A percentile compares a stretch with the other conserved stretches of the same genome.
Conservation (phyloP, 441 rosid genomes). For the Erysimum cheiri region DNA sequence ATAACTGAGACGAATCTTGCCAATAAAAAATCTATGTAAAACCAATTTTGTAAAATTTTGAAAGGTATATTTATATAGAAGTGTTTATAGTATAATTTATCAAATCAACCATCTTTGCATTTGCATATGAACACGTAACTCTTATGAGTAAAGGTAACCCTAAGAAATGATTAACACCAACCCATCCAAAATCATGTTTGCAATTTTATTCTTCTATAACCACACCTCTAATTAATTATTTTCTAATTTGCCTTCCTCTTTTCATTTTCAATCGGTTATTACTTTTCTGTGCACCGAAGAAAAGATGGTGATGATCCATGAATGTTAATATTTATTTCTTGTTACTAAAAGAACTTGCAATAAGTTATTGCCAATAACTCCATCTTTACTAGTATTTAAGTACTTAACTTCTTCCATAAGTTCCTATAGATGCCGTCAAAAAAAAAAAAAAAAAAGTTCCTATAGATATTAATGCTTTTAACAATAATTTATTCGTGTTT, state of each 20-base stretch:
- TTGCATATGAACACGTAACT: conserved; percentile 28
- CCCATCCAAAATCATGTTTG: conserved; percentile 32
- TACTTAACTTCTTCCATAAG: background rate
- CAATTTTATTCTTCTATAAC: conserved; percentile 18
- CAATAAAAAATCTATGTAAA: too few relatives aligned
- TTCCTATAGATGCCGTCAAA: background rate
- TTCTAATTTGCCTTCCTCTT: conserved; percentile 26
- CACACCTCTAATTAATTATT: conserved; percentile 21
- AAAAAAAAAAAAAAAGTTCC: too few relatives aligned
- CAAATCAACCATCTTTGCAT: conserved; percentile 30
- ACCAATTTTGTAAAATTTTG: too few relatives aligned
- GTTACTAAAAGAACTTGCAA: conserved; percentile 6
- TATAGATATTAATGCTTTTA: background rate
- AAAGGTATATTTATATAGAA: background rate
- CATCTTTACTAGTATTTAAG: conserved; percentile 6
- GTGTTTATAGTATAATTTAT: background rate
- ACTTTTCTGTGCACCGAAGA: conserved; percentile 22
- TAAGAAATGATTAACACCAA: background rate
- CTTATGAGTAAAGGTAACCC: conserved; percentile 37
- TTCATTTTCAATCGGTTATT: conserved; percentile 24
- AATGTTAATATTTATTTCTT: conserved; percentile 2
- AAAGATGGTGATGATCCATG: conserved; percentile 27
- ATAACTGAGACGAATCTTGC: too few relatives aligned
- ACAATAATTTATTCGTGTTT: background rate
- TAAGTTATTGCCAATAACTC: too few relatives aligned